Percentiles rank a stretch among this genome's conserved stretches.
Evolutionary conservation across 2,329 filamentous ascomycete genomes (phyloP).

Genomic region (Penicillium sp.): DNA sequence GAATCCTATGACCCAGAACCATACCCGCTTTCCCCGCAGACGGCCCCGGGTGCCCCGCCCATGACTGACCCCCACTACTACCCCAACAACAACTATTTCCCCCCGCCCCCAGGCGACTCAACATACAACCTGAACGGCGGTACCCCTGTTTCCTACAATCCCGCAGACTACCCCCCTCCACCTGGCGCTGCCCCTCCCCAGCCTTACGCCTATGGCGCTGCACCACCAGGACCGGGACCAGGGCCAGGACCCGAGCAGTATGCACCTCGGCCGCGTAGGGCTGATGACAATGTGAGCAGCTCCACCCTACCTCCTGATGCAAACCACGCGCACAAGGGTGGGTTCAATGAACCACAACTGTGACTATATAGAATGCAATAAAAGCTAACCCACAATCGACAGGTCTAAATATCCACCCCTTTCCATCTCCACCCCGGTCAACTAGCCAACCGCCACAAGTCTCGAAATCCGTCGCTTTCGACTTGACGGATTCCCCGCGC

Average conservation of each 20-base stretch:
- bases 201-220: conserved; percentile 40
- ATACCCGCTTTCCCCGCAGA: conserved; percentile 39
- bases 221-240: conserved; percentile 3
- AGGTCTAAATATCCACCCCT: conserved; percentile 19
- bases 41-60: conserved; percentile 32
- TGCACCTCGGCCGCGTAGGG: conserved; percentile 39
- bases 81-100: conserved; percentile 43
- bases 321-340: conserved; percentile 44
- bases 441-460: conserved; percentile 25
- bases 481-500: conserved; percentile 18
- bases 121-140: conserved; percentile 25
- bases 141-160: conserved; percentile 36
- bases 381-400: conserved; percentile 12
- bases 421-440: conserved; percentile 16
- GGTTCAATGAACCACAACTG: conserved; percentile 32
- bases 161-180: conserved; percentile 45
- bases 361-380: not conserved
- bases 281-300: conserved; percentile 53
- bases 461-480: conserved; percentile 38
- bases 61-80: conserved; percentile 37
- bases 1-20: conserved; percentile 43
- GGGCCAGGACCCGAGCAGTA: conserved; percentile 41
- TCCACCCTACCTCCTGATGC: conserved; percentile 37
- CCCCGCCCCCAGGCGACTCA: conserved; percentile 42
- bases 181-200: conserved; percentile 41